These are phyloP conservation scores for Pichia scutulata DNA, from an alignment of 805 yeast genomes.

Conservation along the genomic window DNA sequence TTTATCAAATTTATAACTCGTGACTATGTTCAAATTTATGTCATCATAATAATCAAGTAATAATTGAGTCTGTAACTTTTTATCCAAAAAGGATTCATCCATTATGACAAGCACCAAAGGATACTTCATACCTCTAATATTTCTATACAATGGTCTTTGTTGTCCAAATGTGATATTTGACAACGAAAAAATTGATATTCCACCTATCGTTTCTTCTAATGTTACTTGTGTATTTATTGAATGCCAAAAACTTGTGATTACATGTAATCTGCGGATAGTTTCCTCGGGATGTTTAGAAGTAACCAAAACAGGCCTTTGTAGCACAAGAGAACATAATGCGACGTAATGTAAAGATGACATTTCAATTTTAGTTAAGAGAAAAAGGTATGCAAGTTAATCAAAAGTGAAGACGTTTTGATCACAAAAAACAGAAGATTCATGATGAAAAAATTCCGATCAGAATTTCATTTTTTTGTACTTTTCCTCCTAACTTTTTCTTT, in stretches of 20 bases:
- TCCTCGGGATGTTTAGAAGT: not conserved
- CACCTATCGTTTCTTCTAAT: not conserved
- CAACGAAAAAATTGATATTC: not conserved
- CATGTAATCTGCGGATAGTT: not conserved
- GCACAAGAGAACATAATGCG: not conserved
- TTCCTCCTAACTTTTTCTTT: too few species aligned
- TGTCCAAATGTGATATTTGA: not conserved
- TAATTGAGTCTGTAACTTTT: not conserved
- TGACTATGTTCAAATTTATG: not conserved
- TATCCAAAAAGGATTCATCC: not conserved
- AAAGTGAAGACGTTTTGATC: too few species aligned
- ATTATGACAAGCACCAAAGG: conserved; percentile 3
- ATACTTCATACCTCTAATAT: conserved; percentile 1
- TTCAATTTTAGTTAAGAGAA: not conserved
- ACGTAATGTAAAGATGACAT: conserved; percentile 1
- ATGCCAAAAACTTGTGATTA: not conserved
- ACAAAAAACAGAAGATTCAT: too few species aligned
- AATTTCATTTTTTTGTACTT: too few species aligned
- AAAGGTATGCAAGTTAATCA: too few species aligned
- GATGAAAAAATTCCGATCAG: too few species aligned
- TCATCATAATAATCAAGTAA: conserved; percentile 2
- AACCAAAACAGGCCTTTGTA: conserved; percentile 2
- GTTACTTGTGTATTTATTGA: not conserved
- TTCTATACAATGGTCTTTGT: not conserved
- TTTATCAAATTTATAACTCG: not conserved